Evolutionary conservation across 2,329 filamentous ascomycete genomes (phyloP), one percentile per base, ranked within the genome.

Genomic region (Xylariales sp.): DNA sequence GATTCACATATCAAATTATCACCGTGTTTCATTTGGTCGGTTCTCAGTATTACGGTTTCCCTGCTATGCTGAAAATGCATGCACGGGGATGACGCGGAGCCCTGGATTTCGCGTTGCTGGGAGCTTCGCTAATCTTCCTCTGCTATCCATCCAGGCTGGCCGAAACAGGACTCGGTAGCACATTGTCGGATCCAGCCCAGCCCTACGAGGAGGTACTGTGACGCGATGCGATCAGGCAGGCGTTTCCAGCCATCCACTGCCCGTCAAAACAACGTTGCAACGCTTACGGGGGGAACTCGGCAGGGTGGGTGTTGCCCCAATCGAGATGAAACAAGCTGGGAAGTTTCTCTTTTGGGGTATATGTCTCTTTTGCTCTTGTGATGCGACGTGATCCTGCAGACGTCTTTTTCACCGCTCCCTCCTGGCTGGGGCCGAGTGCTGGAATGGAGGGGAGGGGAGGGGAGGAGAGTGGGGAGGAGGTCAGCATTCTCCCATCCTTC

Each of bases 361-460:
- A 52, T 63, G 64, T 61, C 39, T 57, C 60, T 67, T 65, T 61
- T 54, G 55, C 39, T 57, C 64, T 64, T 62, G 58, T 45, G 57
- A 67, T 53, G 60, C 64, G 18, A 61, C 57, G 36, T 39, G 12
- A 50, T 62, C 53, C 62, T 68, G 62, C 66, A 65, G 45, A 43
- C 23, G 32, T 48, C 43, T 57, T 60, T 68, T 68, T 67, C 64
- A 67, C 67, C 67, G 67, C 67, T 64, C 43, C 52, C 55, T 60
- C 36, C 49, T 52, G 10, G 43, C 39, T 48, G 8, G 23, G 16
- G 39, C 18, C 16, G 49, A 65, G 52, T 14, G 54, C 18, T 58
- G n/a, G 45, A 23, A 46, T 61, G 41, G 64, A 39, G 50, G 39
- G 30, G 36, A 16, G 41, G 46, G 36, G 32, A 28, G 43, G 12